These are phyloP conservation scores for Candida taoyuanica DNA, from an alignment of 805 yeast species.

Conservation along the genomic window DNA sequence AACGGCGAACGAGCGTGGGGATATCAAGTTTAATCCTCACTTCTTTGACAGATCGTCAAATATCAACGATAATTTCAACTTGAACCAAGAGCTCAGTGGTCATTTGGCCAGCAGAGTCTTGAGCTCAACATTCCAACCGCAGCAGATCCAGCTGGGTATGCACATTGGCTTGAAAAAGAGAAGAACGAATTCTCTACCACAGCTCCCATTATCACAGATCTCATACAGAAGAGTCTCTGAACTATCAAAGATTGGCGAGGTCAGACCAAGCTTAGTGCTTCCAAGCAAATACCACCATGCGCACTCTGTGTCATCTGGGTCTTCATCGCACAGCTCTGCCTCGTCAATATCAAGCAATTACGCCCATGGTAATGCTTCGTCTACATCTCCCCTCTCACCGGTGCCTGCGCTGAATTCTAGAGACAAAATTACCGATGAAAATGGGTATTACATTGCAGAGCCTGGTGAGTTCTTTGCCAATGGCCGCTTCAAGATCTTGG, in stretches of 20 bases:
- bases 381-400: conserved; percentile 20
- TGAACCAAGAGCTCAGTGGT: conserved; percentile 10
- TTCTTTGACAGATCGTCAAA: conserved; percentile 2
- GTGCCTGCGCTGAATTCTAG: conserved; percentile 10
- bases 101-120: conserved; percentile 1
- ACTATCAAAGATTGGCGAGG: conserved; percentile 37
- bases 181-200: conserved; percentile 52
- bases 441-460: conserved; percentile 69
- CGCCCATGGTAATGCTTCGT: conserved; percentile 5
- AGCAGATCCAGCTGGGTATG: conserved; percentile 7
- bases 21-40: conserved; percentile 8
- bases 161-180: conserved; percentile 36
- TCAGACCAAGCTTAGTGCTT: conserved; percentile 31
- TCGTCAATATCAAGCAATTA: conserved; percentile 10
- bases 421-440: conserved; percentile 28
- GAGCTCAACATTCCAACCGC: neutral
- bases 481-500: conserved; percentile 58
- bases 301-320: conserved; percentile 4
- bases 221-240: conserved; percentile 35
- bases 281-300: conserved; percentile 5
- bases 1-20: neutral
- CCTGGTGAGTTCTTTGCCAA: conserved; percentile 64
- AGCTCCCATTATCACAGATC: conserved; percentile 44
- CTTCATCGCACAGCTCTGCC: conserved; percentile 7
- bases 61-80: conserved; percentile 15